Evolutionary conservation across 73 alveolate species (phyloP).

Genomic region (Tetrahymena borealis): DNA sequence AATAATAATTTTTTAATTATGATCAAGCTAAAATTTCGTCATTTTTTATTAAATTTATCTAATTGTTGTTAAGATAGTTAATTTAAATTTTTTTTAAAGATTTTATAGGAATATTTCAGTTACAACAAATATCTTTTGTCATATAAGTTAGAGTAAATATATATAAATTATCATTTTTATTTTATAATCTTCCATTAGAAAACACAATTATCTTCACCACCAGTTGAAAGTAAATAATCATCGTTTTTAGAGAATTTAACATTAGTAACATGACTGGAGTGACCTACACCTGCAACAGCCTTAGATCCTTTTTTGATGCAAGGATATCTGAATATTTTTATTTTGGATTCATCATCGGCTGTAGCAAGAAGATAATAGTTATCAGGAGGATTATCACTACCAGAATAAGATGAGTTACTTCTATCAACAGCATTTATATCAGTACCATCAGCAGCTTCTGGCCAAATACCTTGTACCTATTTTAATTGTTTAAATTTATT

Average conservation of each 20-base stretch:
- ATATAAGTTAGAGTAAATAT: background rate
- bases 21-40: no score
- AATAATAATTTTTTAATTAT: no score
- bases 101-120: no score
- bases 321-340: slow-evolving; percentile 86
- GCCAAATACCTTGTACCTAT: slow-evolving; percentile 83
- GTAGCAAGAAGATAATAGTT: slow-evolving; percentile 71
- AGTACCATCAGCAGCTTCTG: slow-evolving; percentile 76
- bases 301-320: slow-evolving; percentile 60
- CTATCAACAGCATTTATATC: slow-evolving; percentile 87
- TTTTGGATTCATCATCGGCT: slow-evolving; percentile 85
- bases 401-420: slow-evolving; percentile 28
- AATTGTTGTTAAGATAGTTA: no score
- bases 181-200: slow-evolving; percentile 78
- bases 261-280: slow-evolving; percentile 81
- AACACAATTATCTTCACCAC: slow-evolving; percentile 95
- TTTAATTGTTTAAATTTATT: background rate
- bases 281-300: slow-evolving; percentile 65
- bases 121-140: background rate
- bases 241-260: slow-evolving; percentile 81
- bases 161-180: slow-evolving; percentile 8
- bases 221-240: slow-evolving; percentile 68
- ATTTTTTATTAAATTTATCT: no score
- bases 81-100: no score
- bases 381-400: slow-evolving; percentile 35